Base-by-base conservation (phyloP, 306 rosid genomes). In the Gynostemma pentaphyllum region DNA sequence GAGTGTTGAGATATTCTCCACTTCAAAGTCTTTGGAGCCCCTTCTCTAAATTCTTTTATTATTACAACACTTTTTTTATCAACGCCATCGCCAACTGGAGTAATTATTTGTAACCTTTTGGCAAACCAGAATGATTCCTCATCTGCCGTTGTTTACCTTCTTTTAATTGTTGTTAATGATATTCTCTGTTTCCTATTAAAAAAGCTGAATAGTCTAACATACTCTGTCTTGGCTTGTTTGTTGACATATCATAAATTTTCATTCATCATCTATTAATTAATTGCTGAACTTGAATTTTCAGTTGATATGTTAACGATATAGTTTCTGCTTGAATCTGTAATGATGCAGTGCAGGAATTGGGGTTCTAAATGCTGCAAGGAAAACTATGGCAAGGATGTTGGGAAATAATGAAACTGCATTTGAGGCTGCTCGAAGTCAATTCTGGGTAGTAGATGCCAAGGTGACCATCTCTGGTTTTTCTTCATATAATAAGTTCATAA, bases 321-420 rank as follows among this genome's bases (percentile, higher is more conserved):
- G 46, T 45, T 24, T 64, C 68, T 66, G 67, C 48, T 68, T 71
- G 66, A 68, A 74, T 41, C 60, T 66, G 79, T 54, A 39, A 21
- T 66, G 57, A 66, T 84, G 80, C 95, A 94, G 99, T 82, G 97
- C 99, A 70, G 99, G 99, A 73, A 81, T 94, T 44, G 99, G 99
- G 28, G 97, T 94, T 73, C 80, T 94, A 56, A 88, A 94, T 57
- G 79, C 95, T 49, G 95, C 88, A 37, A 80, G 99, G 56, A 84
- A 88, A 78, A 94, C 99, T 72, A 94, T 94, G 99, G 95, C 99
- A 74, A 94, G 99, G 82, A 88, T 88, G 99, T 64, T 94, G 81
- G 99, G 99, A 66, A 86, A 94, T 72, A 94, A 81, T 75, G 89
- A 86, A 75, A 24, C 61, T 60, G 99, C 99, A 62, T 94, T 81